Base-by-base conservation (phyloP, 2,329 filamentous ascomycete species). In the Aspergillus awamori region DNA sequence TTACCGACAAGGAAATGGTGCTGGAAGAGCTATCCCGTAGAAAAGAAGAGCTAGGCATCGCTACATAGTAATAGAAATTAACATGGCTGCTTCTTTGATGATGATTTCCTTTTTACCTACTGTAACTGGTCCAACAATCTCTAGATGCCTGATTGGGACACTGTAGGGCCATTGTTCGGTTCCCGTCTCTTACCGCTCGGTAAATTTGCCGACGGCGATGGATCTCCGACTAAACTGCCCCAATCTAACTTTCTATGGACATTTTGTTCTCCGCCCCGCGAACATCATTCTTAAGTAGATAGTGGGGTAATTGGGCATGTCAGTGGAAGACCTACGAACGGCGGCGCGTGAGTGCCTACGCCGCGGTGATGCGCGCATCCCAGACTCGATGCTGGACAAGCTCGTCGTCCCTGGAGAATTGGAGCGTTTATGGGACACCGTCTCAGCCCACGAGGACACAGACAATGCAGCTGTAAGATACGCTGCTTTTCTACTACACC, bases 1-100 rank as follows among this genome's bases (percentile, higher is more conserved):
- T 80, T 60, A 85, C 83, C 3, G 89, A 93, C 63, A 77, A 82
- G 30, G 69, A 75, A 6, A 84, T 80, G 2, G 88, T 84, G 1
- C 77, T 92, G 57, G 83, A 87, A 51, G 86, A 88, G 69, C 83
- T 92, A 24, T 75, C 77, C 51, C 74, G 70, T 57, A 81, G 78
- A 63, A 82, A 78, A 62, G 74, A 79, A 24, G 86, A 89, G 69
- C 70, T 90, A 57, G 82, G 67, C 8, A 30, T 68, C 26, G 11
- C 39, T 38, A 51, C 57, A 24, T 28, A 60, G 15, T 57, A 45
- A 51, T 24, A 39, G 22, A 41, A 51, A 45, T 39, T 39, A 49
- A 5, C 15, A 15, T n/a, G 13, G 38, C 15, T 33, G 53, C 26
- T 8, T 7, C 26, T 26, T 30, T 8, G 28, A 30, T 30, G 6